Evolutionary conservation across 2,329 filamentous ascomycete genomes (phyloP), one percentile per base, ranked within the genome.

Genomic region (Phialophora tarda): DNA sequence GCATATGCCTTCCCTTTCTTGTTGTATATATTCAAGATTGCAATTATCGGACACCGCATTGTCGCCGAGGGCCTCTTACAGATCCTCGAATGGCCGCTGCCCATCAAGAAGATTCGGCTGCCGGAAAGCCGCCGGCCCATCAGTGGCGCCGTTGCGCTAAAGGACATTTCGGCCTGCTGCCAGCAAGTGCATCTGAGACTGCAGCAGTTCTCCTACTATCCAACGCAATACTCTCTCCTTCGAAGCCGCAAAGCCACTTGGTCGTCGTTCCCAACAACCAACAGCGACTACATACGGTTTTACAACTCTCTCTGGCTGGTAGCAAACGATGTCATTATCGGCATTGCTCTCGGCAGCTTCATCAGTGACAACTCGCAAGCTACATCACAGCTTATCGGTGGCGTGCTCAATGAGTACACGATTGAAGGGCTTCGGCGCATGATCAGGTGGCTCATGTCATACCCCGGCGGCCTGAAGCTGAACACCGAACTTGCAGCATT

Each of bases 301-400:
- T 99, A 98, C 81, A 99, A 99, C 78, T 97, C 93, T 74, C 82
- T 99, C 4, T 99, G 95, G 95, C 90, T 99, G 8, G 95, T 99
- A 24, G 93, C 93, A 32, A 99, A 99, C 80, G 95, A 99, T 80
- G 91, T 99, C 55, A 99, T 99, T 71, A 98, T 99, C 66, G 96
- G 95, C 28, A 97, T 99, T 71, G 95, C 95, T 1, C 81, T 99
- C 7, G 96, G 95, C 0, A 96, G 93, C 0, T 99, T 97, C 77
- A 96, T 99, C 68, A 94, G 98, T 69, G 95, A 99, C 76, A 97
- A 99, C 74, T 89, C 92, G 1, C 85, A 88, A 63, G 92, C 90
- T 83, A 92, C 97, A 1, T 93, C 93, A 1, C 84, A 87, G 60
- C 88, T 91, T 74, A 91, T 98, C 71, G 91, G 91, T 72, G 83